Base-by-base conservation (phyloP, 2,329 filamentous ascomycete species). In the Teratosphaeria pseudoeucalypti region DNA sequence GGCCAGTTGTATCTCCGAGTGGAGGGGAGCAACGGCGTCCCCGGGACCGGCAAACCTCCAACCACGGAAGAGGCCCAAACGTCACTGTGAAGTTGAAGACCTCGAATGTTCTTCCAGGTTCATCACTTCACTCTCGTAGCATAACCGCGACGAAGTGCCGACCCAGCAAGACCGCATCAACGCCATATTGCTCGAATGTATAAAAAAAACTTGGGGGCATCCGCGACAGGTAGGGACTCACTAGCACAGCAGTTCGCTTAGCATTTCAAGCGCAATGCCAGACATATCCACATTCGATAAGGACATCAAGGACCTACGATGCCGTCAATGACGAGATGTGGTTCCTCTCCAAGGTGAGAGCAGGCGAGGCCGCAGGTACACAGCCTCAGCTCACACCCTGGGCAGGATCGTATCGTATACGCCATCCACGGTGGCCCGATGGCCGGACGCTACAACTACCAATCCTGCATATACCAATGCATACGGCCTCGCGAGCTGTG, bases 391-490 rank as follows among this genome's bases (percentile, higher is more conserved):
- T 34, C 26, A 34, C 54, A 55, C 32, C 54, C 11, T 1, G 4
- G 6, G 16, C 34, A 63, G 43, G 67, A 67, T 58, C 77, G 81
- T 4, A 77, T 83, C 55, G 78, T 84, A 60, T 85, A 85, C 64
- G 77, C 78, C 27, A 85, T 85, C 58, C 81, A 84, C 63, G 81
- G 82, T 3, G 82, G 82, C 0, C 82, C 82, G 2, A 85, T 85
- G 82, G 77, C 78, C 0, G 80, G 81, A 2, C 75, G 80, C 2
- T 71, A 73, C 57, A 82, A 82, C 68, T 82, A 77, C 67, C 81
- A 83, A 64, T 75, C 77, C 1, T 43, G 37, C 37, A 43, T 12
- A 43, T 84, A 81, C 64, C 81, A 84, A 65, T 85, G 82, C 68
- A 78, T 84, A 32, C 76, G 82, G 0, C 78, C 80, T 0, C 80